These are phyloP conservation scores for Dactylellina drechsleri DNA, from an alignment of 2,329 filamentous ascomycete genomes.

Conservation along the genomic window DNA sequence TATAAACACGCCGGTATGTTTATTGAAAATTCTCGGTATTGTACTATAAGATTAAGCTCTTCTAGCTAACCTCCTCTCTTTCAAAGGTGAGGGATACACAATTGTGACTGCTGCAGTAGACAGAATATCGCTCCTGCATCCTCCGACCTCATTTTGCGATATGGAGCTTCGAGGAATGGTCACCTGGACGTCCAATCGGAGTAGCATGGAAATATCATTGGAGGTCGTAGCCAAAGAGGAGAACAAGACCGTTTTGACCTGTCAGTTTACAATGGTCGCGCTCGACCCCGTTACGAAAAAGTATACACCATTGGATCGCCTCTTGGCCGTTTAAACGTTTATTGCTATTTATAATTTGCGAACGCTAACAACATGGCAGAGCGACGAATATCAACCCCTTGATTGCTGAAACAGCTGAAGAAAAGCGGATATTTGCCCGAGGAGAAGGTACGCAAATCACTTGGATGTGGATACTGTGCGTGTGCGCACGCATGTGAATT, in stretches of 20 bases:
- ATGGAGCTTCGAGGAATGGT: slow-evolving; percentile 73
- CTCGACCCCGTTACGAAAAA: slow-evolving; percentile 75
- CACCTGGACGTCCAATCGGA: slow-evolving; percentile 71
- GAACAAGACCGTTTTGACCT: slow-evolving; percentile 75
- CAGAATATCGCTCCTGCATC: slow-evolving; percentile 71
- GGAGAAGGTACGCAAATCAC: slow-evolving; percentile 68
- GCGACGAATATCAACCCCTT: slow-evolving; percentile 72
- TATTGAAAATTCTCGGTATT: not conserved
- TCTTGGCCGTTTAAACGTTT: not conserved
- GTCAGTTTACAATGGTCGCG: slow-evolving; percentile 81
- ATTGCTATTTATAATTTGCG: not conserved
- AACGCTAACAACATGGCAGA: slow-evolving; percentile 59
- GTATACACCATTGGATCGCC: slow-evolving; percentile 58
- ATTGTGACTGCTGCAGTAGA: slow-evolving; percentile 67
- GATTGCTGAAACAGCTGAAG: slow-evolving; percentile 71
- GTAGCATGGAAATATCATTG: slow-evolving; percentile 73
- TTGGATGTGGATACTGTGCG: not conserved
- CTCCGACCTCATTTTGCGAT: slow-evolving; percentile 80
- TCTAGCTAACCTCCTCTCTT: not conserved
- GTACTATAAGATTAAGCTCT: not conserved
- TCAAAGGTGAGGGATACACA: slow-evolving; percentile 64
- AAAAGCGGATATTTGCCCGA: slow-evolving; percentile 71
- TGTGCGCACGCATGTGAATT: not conserved
- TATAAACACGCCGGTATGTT: slow-evolving; percentile 75
- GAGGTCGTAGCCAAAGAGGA: slow-evolving; percentile 68